phyloP scores from a whole-genome alignment of 768 basidiomycete genomes.

The Tylopilus sp. region DNA sequence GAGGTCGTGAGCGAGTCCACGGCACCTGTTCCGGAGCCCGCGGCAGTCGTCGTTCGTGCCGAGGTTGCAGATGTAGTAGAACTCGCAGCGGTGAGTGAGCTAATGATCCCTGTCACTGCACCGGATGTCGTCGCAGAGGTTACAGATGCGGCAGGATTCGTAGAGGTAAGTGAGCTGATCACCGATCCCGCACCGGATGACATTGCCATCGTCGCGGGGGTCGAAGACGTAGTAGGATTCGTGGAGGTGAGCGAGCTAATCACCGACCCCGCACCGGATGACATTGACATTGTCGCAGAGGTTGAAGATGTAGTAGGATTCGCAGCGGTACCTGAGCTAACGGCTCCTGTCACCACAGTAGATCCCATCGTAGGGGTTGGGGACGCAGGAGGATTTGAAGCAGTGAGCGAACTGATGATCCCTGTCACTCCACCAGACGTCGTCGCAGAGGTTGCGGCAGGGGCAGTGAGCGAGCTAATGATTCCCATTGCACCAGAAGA shows the following conservation, averaged over 20 bases:
- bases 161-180: not conserved
- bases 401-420: conserved; percentile 1
- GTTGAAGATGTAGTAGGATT: not conserved
- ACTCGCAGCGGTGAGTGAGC: not conserved
- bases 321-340: not conserved
- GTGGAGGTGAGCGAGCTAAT: not conserved
- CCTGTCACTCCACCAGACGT: not conserved
- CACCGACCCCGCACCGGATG: not conserved
- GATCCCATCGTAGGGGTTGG: too few species aligned
- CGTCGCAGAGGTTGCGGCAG: not conserved
- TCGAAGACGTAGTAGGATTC: not conserved
- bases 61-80: not conserved
- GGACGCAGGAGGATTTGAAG: not conserved
- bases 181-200: conserved; percentile 3
- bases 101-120: not conserved
- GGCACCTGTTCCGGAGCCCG: too few species aligned
- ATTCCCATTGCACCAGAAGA: not conserved
- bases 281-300: not conserved
- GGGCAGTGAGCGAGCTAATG: conserved; percentile 2
- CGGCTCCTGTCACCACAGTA: too few species aligned
- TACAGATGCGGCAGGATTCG: not conserved
- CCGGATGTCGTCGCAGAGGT: not conserved
- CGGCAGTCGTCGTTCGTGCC: not conserved
- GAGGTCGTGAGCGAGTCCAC: too few species aligned
- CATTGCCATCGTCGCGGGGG: not conserved